Evolutionary conservation across 2,329 filamentous ascomycete species (phyloP), one percentile per base, ranked within the genome.

Genomic region (Beauveria scarabaeidicola): DNA sequence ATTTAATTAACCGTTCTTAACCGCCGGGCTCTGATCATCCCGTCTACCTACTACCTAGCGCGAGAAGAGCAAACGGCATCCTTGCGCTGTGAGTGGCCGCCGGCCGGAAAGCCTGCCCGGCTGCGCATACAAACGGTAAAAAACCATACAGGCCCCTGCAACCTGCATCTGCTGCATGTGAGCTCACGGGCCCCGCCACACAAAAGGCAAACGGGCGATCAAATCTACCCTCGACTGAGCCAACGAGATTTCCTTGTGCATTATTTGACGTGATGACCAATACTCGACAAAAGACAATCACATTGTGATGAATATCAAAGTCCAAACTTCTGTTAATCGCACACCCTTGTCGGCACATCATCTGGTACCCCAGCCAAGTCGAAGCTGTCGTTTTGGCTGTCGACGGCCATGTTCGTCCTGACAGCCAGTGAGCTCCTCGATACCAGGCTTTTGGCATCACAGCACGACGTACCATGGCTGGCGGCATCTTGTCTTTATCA

Each of bases 111-210:
- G 52, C 41, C 43, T 21, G 53, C n/a, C n/a, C 32, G 7, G 43
- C 43, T 57, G 54, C 43, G n/a, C 27, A 25, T 27, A 7, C 52
- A 47, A 47, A 46, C 54, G 32, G 48, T 44, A 57, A 44, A 57
- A 47, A 38, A 36, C 54, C 54, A 57, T 44, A 50, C 44, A 57
- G 23, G 21, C 54, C 54, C 54, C 54, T 54, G 52, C 52, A 54
- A 29, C 25, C 46, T n/a, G 44, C 44, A 21, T 19, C 41, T 10
- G 51, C 19, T 29, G 5, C n/a, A n/a, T n/a, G n/a, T n/a, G 32
- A 3, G 32, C 32, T 36, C 11, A 36, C 32, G 32, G 11, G 51
- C 11, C 15, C 32, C 7, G 13, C 36, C 10, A 11, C 19, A 9
- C 13, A 40, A 21, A 19, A 19, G 19, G 23, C 36, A 25, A 43